phyloP scores from a whole-genome alignment of 2,329 filamentous ascomycete genomes.

The Metarhizium guizhouense region DNA sequence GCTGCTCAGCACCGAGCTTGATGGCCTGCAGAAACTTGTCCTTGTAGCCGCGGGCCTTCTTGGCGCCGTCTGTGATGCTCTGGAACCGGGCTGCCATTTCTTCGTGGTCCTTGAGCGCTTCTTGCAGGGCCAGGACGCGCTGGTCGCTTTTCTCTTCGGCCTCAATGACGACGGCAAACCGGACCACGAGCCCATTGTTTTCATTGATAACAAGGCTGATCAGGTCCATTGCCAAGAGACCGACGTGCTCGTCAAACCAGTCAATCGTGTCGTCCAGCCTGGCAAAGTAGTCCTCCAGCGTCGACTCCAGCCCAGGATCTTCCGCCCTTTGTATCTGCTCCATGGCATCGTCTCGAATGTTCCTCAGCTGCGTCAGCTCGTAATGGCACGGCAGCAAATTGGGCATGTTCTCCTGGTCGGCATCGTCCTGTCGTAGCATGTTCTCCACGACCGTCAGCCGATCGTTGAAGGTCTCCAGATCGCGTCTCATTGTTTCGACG shows the following conservation, averaged over 20 bases:
- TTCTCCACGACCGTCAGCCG: constrained; percentile 67
- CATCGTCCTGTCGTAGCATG: constrained; percentile 75
- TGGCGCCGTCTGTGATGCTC: constrained; percentile 87
- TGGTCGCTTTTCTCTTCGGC: constrained; percentile 96
- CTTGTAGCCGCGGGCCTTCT: constrained; percentile 90
- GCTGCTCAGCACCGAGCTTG: constrained; percentile 59
- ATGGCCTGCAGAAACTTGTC: constrained; percentile 86
- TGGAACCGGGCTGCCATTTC: constrained; percentile 91
- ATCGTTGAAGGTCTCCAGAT: constrained; percentile 79
- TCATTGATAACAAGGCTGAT: constrained; percentile 80
- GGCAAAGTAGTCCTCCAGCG: constrained; percentile 82
- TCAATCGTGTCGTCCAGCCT: constrained; percentile 80
- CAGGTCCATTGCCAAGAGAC: constrained; percentile 78
- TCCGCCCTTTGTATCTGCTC: constrained; percentile 80
- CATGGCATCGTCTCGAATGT: constrained; percentile 93
- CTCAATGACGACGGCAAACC: constrained; percentile 84
- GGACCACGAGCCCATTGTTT: constrained; percentile 82
- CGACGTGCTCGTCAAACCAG: constrained; percentile 94
- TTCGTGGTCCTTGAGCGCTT: constrained; percentile 90
- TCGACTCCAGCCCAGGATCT: constrained; percentile 67
- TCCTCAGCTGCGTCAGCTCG: constrained; percentile 81
- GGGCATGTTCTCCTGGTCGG: constrained; percentile 80
- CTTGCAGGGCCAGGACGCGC: constrained; percentile 81
- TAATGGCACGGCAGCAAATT: constrained; percentile 87
- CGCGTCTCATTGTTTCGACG: constrained; percentile 85